Evolutionary conservation across 345 rosid genomes (phyloP).

Genomic region (Salix brachista): DNA sequence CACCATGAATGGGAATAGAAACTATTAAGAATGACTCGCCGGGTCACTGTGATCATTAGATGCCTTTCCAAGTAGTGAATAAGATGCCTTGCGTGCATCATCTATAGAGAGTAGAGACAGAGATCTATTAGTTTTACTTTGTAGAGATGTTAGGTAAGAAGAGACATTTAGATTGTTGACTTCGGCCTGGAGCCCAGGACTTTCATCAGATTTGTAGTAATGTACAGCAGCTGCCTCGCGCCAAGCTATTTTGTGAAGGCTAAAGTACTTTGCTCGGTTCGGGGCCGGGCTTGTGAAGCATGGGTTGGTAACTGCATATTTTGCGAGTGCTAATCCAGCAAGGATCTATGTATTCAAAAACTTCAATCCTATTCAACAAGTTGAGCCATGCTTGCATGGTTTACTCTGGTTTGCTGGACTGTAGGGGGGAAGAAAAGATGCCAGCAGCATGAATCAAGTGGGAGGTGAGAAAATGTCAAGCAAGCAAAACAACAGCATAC

Average conservation of each 20-base stretch:
- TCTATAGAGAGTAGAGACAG: background rate
- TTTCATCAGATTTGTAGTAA: background rate
- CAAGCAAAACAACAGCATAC: background rate
- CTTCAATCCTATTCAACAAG: background rate
- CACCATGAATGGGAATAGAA: conserved; percentile 21
- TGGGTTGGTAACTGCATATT: background rate
- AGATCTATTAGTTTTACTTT: background rate
- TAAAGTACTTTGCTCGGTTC: background rate
- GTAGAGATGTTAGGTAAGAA: background rate
- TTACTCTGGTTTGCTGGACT: background rate
- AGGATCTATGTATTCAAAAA: background rate
- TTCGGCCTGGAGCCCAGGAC: background rate
- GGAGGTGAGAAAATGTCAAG: background rate
- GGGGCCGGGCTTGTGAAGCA: background rate
- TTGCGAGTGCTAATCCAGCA: background rate
- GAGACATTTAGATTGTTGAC: background rate
- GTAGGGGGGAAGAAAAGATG: background rate
- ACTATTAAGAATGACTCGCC: background rate
- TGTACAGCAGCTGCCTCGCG: background rate
- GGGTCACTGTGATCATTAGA: background rate
- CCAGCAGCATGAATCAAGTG: background rate
- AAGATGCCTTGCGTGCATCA: background rate
- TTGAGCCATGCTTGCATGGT: background rate
- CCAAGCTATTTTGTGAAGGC: background rate
- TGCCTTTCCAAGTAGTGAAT: background rate